Evolutionary conservation across 176 grass and related monocot genomes (phyloP).

Genomic region (bread wheat (Triticum aestivum)): DNA sequence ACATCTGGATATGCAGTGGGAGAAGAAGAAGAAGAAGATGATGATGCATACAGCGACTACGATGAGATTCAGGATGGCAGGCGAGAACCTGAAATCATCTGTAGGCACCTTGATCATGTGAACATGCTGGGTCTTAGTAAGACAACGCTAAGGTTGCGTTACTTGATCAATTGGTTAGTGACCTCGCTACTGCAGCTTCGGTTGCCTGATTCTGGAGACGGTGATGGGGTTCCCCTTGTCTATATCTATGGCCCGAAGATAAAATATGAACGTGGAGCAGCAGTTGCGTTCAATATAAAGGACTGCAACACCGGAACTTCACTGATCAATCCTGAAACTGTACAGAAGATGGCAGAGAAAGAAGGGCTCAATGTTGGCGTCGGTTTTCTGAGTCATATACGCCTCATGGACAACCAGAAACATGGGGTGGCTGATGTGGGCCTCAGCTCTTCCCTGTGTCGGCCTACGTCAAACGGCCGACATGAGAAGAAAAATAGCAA

Average conservation of each 20-base stretch:
- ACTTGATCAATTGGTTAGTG: conserved; percentile 96
- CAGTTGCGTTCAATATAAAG: conserved; percentile 96
- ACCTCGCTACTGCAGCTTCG: conserved; percentile 87
- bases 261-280: conserved; percentile 97
- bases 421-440: conserved; percentile 53
- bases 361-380: conserved; percentile 80
- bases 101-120: conserved; percentile 92
- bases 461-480: conserved; percentile 44
- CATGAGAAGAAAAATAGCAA: conserved; percentile 69
- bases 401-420: conserved; percentile 63
- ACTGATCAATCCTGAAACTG: conserved; percentile 75
- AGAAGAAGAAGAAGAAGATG: conserved; percentile 55
- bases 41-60: conserved; percentile 63
- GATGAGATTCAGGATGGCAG: conserved; percentile 72
- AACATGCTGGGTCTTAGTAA: conserved; percentile 95
- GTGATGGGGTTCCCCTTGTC: conserved; percentile 59
- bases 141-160: conserved; percentile 83
- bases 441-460: conserved; percentile 49
- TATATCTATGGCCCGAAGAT: conserved; percentile 97
- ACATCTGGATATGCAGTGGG: conserved; percentile 71
- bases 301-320: conserved; percentile 55
- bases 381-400: conserved; percentile 90
- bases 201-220: conserved; percentile 72
- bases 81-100: conserved; percentile 83
- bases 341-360: conserved; percentile 90